These are phyloP conservation scores for Alternaria sp. DNA, from an alignment of 2,329 filamentous ascomycete genomes.

Conservation along the genomic window DNA sequence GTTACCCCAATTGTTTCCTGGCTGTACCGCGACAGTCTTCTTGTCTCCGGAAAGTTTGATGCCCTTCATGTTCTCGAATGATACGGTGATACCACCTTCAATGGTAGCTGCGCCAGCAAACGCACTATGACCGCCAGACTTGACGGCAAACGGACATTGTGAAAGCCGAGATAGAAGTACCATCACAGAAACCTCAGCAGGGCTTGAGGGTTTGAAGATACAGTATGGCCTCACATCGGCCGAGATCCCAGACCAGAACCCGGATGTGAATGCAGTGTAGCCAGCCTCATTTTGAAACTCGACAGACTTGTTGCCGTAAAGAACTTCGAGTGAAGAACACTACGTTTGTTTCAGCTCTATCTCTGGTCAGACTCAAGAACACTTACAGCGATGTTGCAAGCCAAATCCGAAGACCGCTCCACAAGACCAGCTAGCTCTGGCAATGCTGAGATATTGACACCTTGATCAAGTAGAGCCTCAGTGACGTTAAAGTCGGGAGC, in stretches of 20 bases:
- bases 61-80: conserved; percentile 45
- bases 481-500: conserved; percentile 21
- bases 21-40: conserved; percentile 35
- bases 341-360: background rate
- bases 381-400: conserved; percentile 25
- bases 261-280: conserved; percentile 21
- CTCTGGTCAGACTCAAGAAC: no score
- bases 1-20: conserved; percentile 46
- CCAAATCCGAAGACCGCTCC: background rate
- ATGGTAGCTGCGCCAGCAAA: conserved; percentile 53
- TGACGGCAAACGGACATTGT: conserved; percentile 52
- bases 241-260: conserved; percentile 36
- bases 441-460: conserved; percentile 19
- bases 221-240: conserved; percentile 28
- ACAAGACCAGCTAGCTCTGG: conserved; percentile 11
- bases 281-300: conserved; percentile 4
- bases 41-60: conserved; percentile 36
- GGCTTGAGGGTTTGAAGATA: conserved; percentile 30
- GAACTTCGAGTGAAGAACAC: conserved; percentile 26
- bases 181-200: conserved; percentile 21
- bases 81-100: conserved; percentile 54
- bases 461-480: conserved; percentile 21
- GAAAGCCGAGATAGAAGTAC: conserved; percentile 22
- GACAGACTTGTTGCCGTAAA: conserved; percentile 27
- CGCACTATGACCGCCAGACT: conserved; percentile 53